A percentile compares a stretch with the other conserved stretches of the same genome.
phyloP scores from a whole-genome alignment of 1,284 basidiomycete species.

The Omphalotus olearius region DNA sequence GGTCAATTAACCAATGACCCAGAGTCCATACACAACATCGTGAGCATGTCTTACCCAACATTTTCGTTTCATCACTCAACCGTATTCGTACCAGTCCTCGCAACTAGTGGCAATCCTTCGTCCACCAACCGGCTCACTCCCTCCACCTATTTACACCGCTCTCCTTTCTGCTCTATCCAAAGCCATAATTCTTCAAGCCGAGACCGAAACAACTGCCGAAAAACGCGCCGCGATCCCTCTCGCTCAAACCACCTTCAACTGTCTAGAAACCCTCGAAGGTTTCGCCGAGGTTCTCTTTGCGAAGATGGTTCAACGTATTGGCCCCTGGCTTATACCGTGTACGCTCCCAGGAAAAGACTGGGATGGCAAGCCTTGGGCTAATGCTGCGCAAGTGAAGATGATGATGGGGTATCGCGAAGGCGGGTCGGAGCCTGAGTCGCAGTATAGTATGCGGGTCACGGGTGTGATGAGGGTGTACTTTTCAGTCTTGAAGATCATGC shows the following conservation, averaged over 20 bases:
- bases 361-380: slow-evolving; percentile 43
- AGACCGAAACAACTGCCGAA: slow-evolving; percentile 90
- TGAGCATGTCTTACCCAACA: too few relatives aligned
- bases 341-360: slow-evolving; percentile 44
- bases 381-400: slow-evolving; percentile 41
- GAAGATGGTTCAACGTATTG: slow-evolving; percentile 77
- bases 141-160: slow-evolving; percentile 61
- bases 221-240: slow-evolving; percentile 83
- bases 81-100: slow-evolving; percentile 24
- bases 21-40: slow-evolving; percentile 66
- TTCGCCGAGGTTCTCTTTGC: slow-evolving; percentile 81
- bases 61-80: slow-evolving; percentile 7
- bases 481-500: slow-evolving; percentile 54
- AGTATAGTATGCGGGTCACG: slow-evolving; percentile 73
- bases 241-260: slow-evolving; percentile 69
- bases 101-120: slow-evolving; percentile 66
- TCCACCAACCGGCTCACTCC: slow-evolving; percentile 36
- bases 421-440: slow-evolving; percentile 46
- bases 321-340: slow-evolving; percentile 65
- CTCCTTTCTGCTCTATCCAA: slow-evolving; percentile 87
- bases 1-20: slow-evolving; percentile 88
- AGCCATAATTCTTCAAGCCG: slow-evolving; percentile 87
- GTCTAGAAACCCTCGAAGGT: slow-evolving; percentile 55
- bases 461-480: slow-evolving; percentile 91
- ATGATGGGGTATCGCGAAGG: slow-evolving; percentile 57